Percentiles rank a stretch among this genome's conserved stretches.
Conservation (phyloP, 331 rosid genomes). For the Malus hybrid region DNA sequence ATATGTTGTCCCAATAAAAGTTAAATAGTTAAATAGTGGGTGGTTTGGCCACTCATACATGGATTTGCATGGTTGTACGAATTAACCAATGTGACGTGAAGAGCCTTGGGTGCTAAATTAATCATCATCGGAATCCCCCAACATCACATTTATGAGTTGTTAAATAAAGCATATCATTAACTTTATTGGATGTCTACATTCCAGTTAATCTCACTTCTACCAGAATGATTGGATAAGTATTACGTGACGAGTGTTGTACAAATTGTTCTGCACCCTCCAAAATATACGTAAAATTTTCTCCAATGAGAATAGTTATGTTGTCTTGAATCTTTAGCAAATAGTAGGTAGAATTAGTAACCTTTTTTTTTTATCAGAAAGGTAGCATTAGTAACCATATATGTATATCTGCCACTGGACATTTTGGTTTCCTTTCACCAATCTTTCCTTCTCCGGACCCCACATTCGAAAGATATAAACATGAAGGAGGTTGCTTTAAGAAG, state of each 20-base stretch:
- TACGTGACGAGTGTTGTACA: too few species aligned
- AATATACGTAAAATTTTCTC: too few species aligned
- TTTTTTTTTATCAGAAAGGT: too few species aligned
- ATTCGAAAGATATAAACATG: conserved; percentile 7
- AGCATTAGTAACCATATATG: too few species aligned
- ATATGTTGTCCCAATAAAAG: background rate
- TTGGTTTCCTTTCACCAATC: background rate
- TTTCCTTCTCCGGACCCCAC: conserved; percentile 35
- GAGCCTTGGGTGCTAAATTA: background rate
- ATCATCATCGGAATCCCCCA: background rate
- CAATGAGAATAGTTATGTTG: too few species aligned
- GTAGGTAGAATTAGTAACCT: too few species aligned
- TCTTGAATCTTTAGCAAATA: too few species aligned
- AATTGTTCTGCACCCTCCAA: too few species aligned
- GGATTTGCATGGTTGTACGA: conserved; percentile 2
- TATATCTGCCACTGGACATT: background rate
- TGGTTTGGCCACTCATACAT: background rate
- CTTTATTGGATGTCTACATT: background rate
- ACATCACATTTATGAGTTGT: background rate
- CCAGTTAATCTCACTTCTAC: too few species aligned
- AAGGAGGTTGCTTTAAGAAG: conserved; percentile 27
- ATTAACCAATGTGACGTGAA: background rate
- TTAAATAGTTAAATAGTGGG: background rate
- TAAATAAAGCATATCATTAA: background rate
- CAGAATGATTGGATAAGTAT: background rate